These are phyloP conservation scores for Macadamia integrifolia DNA, from an alignment of 164 flowering plant genomes.

Conservation along the genomic window DNA sequence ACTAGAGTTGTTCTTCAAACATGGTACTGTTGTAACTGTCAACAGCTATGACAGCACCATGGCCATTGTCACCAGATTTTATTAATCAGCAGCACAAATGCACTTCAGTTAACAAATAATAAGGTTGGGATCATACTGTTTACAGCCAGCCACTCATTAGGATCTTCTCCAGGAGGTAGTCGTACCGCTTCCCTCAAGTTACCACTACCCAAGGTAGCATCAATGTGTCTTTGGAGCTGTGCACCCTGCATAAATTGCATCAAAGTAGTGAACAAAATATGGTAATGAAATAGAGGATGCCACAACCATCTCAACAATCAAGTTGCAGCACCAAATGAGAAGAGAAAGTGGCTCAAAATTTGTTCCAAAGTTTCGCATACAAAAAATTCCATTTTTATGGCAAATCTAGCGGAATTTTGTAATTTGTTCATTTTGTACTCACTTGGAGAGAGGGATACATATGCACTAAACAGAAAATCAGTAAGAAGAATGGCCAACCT, in stretches of 20 bases:
- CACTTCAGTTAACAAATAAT: not conserved
- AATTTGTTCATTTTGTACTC: too few species aligned
- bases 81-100: not conserved
- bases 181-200: constrained; percentile 70
- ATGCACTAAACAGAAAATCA: not conserved
- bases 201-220: constrained; percentile 75
- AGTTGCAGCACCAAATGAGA: too few species aligned
- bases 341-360: not conserved
- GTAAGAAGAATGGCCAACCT: constrained; percentile 26
- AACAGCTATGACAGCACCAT: not conserved
- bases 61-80: not conserved
- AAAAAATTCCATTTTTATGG: not conserved
- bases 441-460: not conserved
- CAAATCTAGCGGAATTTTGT: too few species aligned
- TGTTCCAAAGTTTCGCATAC: not conserved
- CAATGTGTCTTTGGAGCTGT: constrained; percentile 62
- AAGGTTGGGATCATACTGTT: constrained; percentile 36
- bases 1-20: not conserved
- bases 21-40: not conserved
- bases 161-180: constrained; percentile 73
- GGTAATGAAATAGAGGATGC: not conserved
- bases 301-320: not conserved
- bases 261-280: not conserved
- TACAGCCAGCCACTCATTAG: constrained; percentile 72
- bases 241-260: constrained; percentile 43